Base-by-base conservation (phyloP, 306 rosid genomes). In the Boehmeria nivea region DNA sequence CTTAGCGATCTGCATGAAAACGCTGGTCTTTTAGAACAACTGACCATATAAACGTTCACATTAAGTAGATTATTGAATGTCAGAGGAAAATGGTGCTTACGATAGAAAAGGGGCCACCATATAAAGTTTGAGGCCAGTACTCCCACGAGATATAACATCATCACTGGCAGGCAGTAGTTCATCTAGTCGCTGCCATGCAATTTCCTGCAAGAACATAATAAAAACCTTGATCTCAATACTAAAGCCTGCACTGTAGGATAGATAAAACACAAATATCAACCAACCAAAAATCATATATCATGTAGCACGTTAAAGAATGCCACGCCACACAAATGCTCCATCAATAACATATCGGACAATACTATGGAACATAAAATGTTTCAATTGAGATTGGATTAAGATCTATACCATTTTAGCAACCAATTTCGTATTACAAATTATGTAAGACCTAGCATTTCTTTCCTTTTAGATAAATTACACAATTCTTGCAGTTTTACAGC, bases 31-130 rank as follows among this genome's bases (percentile, higher is more conserved):
- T 76, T 66, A 27, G 68, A 39, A 58, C 57, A 40, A 14, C n/a
- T 40, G 15, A 11, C 17, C 3, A 40, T n/a, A n/a, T n/a, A n/a
- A n/a, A n/a, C n/a, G n/a, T 3, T 40, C 17, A 40, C 15, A 8
- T n/a, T 5, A 40, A 40, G 3, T 8, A 40, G 54, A 9, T 60
- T 44, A 53, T 45, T 50, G 14, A 40, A 45, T 22, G 6, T 5
- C 12, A 15, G 5, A 17, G 34, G 25, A 43, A 70, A n/a, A n/a
- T n/a, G n/a, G 51, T 69, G 69, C 97, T 77, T 78, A 91, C 95
- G 75, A 79, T 28, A 91, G 68, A 72, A 91, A 91, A 65, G 98
- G 98, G 57, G 98, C 70, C 74, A 91, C 98, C 98, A 91, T 91
- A 71, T 91, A 91, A 70, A 91, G 89, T 80, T 91, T 91, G 70